Percentiles rank a stretch among this genome's conserved stretches.
These are phyloP conservation scores for Agastache rugosa DNA, from an alignment of 257 asterid genomes.

Conservation along the genomic window DNA sequence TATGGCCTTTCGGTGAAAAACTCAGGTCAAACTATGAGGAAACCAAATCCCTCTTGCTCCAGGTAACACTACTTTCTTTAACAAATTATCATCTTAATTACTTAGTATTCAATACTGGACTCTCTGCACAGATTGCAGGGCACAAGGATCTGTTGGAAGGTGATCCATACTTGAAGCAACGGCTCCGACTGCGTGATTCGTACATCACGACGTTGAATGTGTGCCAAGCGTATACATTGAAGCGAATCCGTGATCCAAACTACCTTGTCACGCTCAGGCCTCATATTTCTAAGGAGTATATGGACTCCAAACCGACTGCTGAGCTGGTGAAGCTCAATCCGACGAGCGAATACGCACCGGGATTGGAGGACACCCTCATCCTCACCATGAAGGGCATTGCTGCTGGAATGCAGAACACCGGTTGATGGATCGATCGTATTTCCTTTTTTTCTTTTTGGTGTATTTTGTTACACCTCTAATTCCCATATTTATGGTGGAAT, in stretches of 20 bases:
- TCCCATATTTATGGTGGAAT: not conserved
- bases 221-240: conserved; percentile 64
- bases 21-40: conserved; percentile 63
- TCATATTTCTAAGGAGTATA: conserved; percentile 52
- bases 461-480: not conserved
- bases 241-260: conserved; percentile 63
- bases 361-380: conserved; percentile 72
- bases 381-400: conserved; percentile 80
- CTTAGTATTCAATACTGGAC: no score
- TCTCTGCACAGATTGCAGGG: conserved; percentile 64
- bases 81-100: no score
- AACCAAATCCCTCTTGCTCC: conserved; percentile 58
- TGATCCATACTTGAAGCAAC: conserved; percentile 65
- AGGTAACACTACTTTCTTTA: conserved; percentile 37
- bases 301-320: conserved; percentile 54
- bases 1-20: conserved; percentile 55
- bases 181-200: conserved; percentile 58
- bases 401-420: conserved; percentile 67
- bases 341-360: conserved; percentile 69
- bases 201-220: conserved; percentile 66
- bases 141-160: conserved; percentile 69
- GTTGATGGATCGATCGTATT: conserved; percentile 25
- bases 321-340: conserved; percentile 68
- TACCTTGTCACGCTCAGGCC: conserved; percentile 64
- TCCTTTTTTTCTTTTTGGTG: not conserved